Base-by-base conservation (phyloP, 2,329 filamentous ascomycete species). In the Gaeumannomyces tritici region DNA sequence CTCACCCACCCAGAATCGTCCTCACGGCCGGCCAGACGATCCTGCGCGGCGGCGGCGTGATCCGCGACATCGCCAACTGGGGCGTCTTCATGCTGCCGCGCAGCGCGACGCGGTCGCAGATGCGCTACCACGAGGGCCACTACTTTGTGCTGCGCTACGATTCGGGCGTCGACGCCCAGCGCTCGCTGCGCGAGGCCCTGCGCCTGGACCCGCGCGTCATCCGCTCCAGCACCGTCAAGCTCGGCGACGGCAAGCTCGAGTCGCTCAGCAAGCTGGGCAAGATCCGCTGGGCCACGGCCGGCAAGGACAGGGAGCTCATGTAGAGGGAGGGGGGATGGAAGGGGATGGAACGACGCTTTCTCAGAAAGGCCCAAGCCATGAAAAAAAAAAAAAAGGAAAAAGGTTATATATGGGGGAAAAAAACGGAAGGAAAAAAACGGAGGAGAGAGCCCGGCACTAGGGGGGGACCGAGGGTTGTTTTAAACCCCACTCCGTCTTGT, bases 131-230 rank as follows among this genome's bases (percentile, higher is more conserved):
- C 67, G 84, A 87, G 68, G 95, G 95, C 62, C 93, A 98, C 80
- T 96, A 99, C 83, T 99, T 99, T 76, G 89, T 96, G 72, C 90
- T 99, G 89, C 90, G 95, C 69, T 99, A 96, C 81, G 95, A 99
- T 75, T 79, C 89, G 63, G 89, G 87, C 64, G 78, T 87, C 9
- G 75, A 80, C 60, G 88, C 90, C 9, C 93, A 98, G 76, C 79
- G 89, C 67, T 81, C 86, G 56, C 83, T 99, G 55, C 83, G 88
- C 65, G 83, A 82, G 64, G 93, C 90, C 24, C 81, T 99, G 67
- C 83, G 85, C 60, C 81, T 96, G 68, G 95, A 99, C 77, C 93
- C 95, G 55, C 83, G 95, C 63, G 90, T 98, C 85, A 89, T 99
- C 66, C 86, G 92, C 64, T 89, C 93, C 70, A 88, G 87, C 29